Evolutionary conservation across 352 stramenopile genomes (phyloP).

Genomic region (Peronospora destructor): DNA sequence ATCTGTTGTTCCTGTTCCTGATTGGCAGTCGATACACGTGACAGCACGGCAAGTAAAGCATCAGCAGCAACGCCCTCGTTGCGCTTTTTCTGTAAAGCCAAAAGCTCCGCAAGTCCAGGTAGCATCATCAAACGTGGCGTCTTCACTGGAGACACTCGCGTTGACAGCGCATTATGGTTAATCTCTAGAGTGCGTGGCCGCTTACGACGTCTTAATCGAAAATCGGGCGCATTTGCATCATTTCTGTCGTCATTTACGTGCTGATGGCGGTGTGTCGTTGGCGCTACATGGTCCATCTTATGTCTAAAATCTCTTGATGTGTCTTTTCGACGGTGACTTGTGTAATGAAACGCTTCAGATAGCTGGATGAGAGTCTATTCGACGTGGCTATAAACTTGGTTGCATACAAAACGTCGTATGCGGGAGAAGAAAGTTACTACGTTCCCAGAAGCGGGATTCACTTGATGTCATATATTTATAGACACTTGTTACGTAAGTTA

Average conservation of each 20-base stretch:
- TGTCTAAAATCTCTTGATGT: not conserved
- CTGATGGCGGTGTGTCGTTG: constrained; percentile 3
- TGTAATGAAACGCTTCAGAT: constrained; percentile 24
- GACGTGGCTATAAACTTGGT: constrained; percentile 17
- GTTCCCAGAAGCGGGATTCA: constrained; percentile 25
- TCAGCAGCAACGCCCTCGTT: constrained; percentile 13
- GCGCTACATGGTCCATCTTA: constrained; percentile 17
- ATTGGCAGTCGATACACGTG: constrained; percentile 12
- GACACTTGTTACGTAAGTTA: too few relatives aligned
- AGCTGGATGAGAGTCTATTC: constrained; percentile 4
- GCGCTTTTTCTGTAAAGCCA: constrained; percentile 31
- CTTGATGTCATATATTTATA: not conserved
- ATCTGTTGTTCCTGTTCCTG: constrained; percentile 10
- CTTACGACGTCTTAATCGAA: constrained; percentile 42
- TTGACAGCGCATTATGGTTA: constrained; percentile 2
- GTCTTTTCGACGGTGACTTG: constrained; percentile 18
- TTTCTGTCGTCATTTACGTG: constrained; percentile 11
- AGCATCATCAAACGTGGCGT: constrained; percentile 28
- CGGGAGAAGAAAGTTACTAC: constrained; percentile 22
- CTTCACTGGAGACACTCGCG: constrained; percentile 15
- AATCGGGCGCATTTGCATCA: constrained; percentile 9
- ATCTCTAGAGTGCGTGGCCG: constrained; percentile 30
- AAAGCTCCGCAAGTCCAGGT: constrained; percentile 36
- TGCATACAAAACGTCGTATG: constrained; percentile 31
- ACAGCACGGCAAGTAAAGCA: constrained; percentile 15